Conservation (phyloP, 106 monocot species). For the Acorus calamus region DNA sequence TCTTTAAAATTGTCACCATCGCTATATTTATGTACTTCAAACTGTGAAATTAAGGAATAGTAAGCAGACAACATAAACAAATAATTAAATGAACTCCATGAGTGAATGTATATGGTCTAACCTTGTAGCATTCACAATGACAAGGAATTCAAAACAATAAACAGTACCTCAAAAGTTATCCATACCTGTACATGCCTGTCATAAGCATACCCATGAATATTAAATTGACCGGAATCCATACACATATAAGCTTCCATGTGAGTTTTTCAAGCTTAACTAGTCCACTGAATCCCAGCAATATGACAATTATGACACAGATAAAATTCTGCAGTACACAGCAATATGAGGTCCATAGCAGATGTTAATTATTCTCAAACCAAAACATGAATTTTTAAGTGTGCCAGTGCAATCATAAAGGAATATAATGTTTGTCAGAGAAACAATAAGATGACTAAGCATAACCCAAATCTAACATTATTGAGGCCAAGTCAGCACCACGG, state of each 20-base stretch:
- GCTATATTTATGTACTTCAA: constrained; percentile 81
- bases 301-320: constrained; percentile 35
- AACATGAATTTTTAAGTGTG: too few species aligned
- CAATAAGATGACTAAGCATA: too few species aligned
- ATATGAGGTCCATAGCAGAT: too few species aligned
- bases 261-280: constrained; percentile 44
- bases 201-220: constrained; percentile 69
- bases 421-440: too few species aligned
- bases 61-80: not conserved
- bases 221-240: constrained; percentile 69
- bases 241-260: constrained; percentile 61
- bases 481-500: too few species aligned
- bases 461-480: too few species aligned
- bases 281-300: constrained; percentile 23
- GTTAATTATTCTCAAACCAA: too few species aligned
- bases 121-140: too few species aligned
- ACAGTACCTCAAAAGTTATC: not conserved
- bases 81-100: too few species aligned
- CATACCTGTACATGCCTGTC: constrained; percentile 66
- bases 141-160: not conserved
- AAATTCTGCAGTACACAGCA: constrained; percentile 45
- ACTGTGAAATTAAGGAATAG: constrained; percentile 20
- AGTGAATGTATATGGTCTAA: too few species aligned
- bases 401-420: too few species aligned
- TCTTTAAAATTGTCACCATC: constrained; percentile 73